Evolutionary conservation across 1,284 basidiomycete genomes (phyloP).

Genomic region (Takashimella tepidaria): DNA sequence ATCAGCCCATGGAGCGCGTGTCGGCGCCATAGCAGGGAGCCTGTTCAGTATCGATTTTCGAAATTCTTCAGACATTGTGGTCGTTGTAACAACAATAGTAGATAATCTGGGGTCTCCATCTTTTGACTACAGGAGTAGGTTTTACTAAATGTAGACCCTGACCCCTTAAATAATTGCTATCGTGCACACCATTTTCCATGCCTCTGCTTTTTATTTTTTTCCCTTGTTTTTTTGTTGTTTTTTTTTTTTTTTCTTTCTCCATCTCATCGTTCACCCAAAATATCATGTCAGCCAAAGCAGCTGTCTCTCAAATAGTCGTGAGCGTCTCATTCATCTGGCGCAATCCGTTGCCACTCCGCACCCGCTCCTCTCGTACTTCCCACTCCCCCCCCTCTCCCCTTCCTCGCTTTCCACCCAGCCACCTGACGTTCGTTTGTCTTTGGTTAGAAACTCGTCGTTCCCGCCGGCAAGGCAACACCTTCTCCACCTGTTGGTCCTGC

Average conservation of each 20-base stretch:
- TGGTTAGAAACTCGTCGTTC: conserved; percentile 73
- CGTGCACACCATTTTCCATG: not conserved
- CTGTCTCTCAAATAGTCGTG: conserved; percentile 17
- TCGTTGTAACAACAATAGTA: too few relatives aligned
- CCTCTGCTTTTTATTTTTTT: not conserved
- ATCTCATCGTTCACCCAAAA: too few relatives aligned
- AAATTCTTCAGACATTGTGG: conserved; percentile 44
- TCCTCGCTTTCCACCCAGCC: too few relatives aligned
- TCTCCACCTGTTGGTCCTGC: conserved; percentile 96
- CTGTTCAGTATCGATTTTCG: conserved; percentile 41
- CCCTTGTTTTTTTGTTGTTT: not conserved
- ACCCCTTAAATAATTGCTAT: too few relatives aligned
- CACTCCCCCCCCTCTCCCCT: not conserved
- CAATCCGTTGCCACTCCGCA: not conserved
- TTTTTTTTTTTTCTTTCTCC: not conserved
- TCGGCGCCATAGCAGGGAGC: conserved; percentile 38
- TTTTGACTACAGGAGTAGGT: too few relatives aligned
- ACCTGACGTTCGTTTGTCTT: conserved; percentile 2
- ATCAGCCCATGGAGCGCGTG: conserved; percentile 43
- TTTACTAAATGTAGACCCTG: too few relatives aligned
- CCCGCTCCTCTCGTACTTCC: not conserved
- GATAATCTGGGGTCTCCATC: not conserved
- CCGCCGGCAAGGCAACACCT: conserved; percentile 91
- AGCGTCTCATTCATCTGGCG: not conserved
- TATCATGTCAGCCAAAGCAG: conserved; percentile 19